phyloP scores from a whole-genome alignment of 805 yeast genomes.

The Hermanozyma aechmeae region DNA sequence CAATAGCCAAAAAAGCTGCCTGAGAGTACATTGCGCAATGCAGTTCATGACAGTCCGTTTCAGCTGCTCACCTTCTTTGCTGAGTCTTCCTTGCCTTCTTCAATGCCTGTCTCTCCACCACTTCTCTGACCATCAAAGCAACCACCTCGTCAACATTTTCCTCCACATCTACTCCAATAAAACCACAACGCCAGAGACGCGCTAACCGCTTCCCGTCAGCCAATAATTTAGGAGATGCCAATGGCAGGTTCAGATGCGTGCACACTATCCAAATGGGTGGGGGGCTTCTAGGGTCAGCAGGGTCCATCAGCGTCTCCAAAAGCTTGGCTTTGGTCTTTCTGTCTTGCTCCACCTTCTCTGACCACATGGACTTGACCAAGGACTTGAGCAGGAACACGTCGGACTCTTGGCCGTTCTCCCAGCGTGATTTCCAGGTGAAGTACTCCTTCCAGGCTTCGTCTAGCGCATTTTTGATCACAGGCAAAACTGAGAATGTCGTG shows the following conservation, averaged over 20 bases:
- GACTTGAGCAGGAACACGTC: slow-evolving; percentile 55
- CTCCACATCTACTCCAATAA: slow-evolving; percentile 52
- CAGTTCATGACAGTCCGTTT: too few relatives aligned
- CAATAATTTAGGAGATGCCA: slow-evolving; percentile 52
- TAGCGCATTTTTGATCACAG: slow-evolving; percentile 46
- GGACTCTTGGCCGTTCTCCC: slow-evolving; percentile 59
- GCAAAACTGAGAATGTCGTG: slow-evolving; percentile 25
- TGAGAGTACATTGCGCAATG: too few relatives aligned
- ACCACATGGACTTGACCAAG: slow-evolving; percentile 50
- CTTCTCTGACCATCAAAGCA: slow-evolving; percentile 50
- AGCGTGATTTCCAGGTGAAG: slow-evolving; percentile 40
- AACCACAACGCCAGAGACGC: slow-evolving; percentile 54
- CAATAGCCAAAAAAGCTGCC: too few relatives aligned
- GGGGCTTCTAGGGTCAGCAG: slow-evolving; percentile 24
- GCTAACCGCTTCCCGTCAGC: slow-evolving; percentile 53
- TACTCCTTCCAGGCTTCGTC: slow-evolving; percentile 71
- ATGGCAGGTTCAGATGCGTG: slow-evolving; percentile 48
- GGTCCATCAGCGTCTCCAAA: slow-evolving; percentile 20
- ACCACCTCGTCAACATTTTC: slow-evolving; percentile 48
- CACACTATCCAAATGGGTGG: slow-evolving; percentile 67
- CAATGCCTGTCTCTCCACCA: slow-evolving; percentile 36
- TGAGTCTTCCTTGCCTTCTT: slow-evolving; percentile 7
- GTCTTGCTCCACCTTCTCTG: slow-evolving; percentile 1
- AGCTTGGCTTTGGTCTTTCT: slow-evolving; percentile 5
- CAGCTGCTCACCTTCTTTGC: too few relatives aligned